These are phyloP conservation scores for Penicillium polonicum DNA, from an alignment of 2,329 filamentous ascomycete species.

Conservation along the genomic window DNA sequence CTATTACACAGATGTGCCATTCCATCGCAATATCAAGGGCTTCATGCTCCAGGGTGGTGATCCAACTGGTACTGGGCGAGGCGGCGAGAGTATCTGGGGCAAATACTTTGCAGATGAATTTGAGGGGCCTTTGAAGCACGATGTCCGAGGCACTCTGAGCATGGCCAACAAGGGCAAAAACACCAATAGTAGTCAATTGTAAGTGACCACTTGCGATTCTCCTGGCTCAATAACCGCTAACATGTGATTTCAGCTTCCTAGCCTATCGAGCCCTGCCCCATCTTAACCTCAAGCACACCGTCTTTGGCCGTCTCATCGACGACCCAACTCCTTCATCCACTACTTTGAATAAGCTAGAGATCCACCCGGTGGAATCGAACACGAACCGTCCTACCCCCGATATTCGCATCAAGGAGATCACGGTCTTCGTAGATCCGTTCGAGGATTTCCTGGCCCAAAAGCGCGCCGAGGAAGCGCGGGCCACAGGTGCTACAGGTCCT, in stretches of 20 bases:
- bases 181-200: conserved; percentile 89
- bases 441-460: conserved; percentile 84
- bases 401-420: conserved; percentile 76
- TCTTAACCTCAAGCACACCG: conserved; percentile 93
- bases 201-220: conserved; percentile 20
- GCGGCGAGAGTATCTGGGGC: conserved; percentile 88
- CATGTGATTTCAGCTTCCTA: conserved; percentile 62
- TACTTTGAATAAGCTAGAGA: conserved; percentile 70
- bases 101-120: conserved; percentile 94
- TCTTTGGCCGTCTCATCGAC: conserved; percentile 83
- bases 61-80: conserved; percentile 84
- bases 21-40: conserved; percentile 90
- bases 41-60: conserved; percentile 99
- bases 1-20: conserved; percentile 80
- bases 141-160: conserved; percentile 72
- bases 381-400: conserved; percentile 72
- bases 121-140: conserved; percentile 83
- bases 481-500: conserved; percentile 33
- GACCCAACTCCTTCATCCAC: conserved; percentile 51
- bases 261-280: conserved; percentile 82
- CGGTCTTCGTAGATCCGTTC: conserved; percentile 91
- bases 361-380: conserved; percentile 68
- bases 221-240: not conserved
- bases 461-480: conserved; percentile 59
- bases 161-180: conserved; percentile 99